Conservation (phyloP, 495 filamentous ascomycete genomes). For the Neurospora tetrasperma region DNA sequence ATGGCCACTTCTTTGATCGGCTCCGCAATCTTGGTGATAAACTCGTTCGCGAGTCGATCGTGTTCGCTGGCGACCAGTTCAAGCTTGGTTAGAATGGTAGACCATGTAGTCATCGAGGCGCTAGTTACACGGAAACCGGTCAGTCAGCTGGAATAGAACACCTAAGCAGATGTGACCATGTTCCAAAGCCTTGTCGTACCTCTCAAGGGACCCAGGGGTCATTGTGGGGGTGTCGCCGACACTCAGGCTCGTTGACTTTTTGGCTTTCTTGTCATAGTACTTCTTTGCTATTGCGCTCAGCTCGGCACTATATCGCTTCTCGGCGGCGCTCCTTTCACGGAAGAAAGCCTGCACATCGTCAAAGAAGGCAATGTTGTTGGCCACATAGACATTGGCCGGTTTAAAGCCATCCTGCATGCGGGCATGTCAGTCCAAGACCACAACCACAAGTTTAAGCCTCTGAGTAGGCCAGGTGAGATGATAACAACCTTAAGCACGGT, state of each 20-base stretch:
- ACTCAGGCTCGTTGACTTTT: slow-evolving; percentile 77
- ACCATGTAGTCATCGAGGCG: slow-evolving; percentile 94
- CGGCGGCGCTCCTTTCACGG: slow-evolving; percentile 82
- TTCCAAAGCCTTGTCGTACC: slow-evolving; percentile 31
- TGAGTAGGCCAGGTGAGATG: background rate
- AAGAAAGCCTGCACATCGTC: slow-evolving; percentile 97
- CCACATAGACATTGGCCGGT: slow-evolving; percentile 83
- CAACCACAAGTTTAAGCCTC: background rate
- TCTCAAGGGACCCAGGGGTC: slow-evolving; percentile 92
- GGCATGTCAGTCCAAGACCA: slow-evolving; percentile 6
- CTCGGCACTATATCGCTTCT: slow-evolving; percentile 91
- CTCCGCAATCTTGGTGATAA: slow-evolving; percentile 71
- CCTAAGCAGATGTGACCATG: background rate
- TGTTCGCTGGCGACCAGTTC: slow-evolving; percentile 84
- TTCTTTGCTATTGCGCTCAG: slow-evolving; percentile 81
- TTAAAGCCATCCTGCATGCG: slow-evolving; percentile 77
- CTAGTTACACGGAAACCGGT: slow-evolving; percentile 23
- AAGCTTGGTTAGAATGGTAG: slow-evolving; percentile 78
- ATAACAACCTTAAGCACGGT: slow-evolving; percentile 73
- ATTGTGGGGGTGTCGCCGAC: slow-evolving; percentile 88
- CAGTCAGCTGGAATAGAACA: background rate
- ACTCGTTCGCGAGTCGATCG: slow-evolving; percentile 67
- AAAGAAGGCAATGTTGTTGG: slow-evolving; percentile 82
- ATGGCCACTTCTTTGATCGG: slow-evolving; percentile 60
- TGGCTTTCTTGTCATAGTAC: slow-evolving; percentile 92